These are phyloP conservation scores for Syzygium aqueum DNA, from an alignment of 345 rosid species.

Conservation along the genomic window DNA sequence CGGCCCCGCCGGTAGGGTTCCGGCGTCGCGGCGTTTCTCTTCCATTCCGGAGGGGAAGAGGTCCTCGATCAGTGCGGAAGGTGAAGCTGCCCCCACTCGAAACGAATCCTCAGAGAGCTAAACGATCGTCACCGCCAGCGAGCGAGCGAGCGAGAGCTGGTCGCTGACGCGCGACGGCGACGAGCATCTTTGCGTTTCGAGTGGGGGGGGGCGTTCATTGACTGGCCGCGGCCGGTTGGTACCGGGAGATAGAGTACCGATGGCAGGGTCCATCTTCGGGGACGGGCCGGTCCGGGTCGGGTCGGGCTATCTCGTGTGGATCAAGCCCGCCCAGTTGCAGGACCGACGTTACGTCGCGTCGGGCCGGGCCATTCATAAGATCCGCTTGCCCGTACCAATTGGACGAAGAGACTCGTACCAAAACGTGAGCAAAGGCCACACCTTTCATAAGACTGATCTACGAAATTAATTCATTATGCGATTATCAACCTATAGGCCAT, in stretches of 20 bases:
- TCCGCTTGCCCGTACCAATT: not conserved
- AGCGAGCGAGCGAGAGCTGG: not conserved
- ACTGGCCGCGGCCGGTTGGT: not conserved
- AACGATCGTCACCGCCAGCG: not conserved
- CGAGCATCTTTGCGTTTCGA: not conserved
- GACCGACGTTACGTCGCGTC: not conserved
- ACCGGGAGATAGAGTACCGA: not conserved
- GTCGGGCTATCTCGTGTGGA: not conserved
- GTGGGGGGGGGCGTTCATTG: not conserved
- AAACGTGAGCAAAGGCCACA: too few species aligned
- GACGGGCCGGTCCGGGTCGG: not conserved
- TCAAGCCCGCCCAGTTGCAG: not conserved
- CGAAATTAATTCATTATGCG: not conserved
- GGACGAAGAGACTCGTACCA: not conserved
- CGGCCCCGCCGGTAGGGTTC: conserved; percentile 20
- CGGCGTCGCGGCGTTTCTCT: conserved; percentile 53
- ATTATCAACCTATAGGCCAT: not conserved
- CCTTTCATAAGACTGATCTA: not conserved
- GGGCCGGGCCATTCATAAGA: not conserved
- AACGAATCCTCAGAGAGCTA: not conserved
- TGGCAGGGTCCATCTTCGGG: not conserved
- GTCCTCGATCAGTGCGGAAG: not conserved
- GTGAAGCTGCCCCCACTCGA: not conserved
- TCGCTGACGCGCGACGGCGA: not conserved
- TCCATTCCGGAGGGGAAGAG: conserved; percentile 27